Conservation (phyloP, 176 grass and related monocot species). For the Aegilops tauschii region DNA sequence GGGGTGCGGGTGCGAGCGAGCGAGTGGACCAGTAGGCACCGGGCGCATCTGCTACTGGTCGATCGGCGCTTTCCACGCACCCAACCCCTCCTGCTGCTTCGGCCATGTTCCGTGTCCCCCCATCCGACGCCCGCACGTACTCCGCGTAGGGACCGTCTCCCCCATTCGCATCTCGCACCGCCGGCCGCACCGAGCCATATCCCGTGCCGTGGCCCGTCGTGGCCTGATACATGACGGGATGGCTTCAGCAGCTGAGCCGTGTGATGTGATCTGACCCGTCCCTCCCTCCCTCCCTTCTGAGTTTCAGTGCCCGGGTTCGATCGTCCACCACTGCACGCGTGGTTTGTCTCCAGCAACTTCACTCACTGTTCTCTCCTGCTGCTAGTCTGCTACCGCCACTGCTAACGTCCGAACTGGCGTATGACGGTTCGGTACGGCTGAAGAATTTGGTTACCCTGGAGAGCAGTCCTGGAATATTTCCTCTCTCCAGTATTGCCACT, state of each 20-base stretch:
- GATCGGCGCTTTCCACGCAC: slow-evolving; percentile 23
- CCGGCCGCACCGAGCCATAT: too few species aligned
- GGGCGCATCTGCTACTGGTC: neutral
- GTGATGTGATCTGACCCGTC: neutral
- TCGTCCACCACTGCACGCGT: neutral
- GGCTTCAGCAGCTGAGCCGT: neutral
- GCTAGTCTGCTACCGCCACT: too few species aligned
- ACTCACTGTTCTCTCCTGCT: neutral
- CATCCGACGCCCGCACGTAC: neutral
- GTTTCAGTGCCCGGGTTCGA: too few species aligned
- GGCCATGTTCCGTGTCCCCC: slow-evolving; percentile 20
- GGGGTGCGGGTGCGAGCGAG: neutral
- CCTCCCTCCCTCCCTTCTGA: too few species aligned
- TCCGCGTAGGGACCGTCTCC: neutral
- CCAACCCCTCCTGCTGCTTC: neutral
- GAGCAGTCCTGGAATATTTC: too few species aligned
- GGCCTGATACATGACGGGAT: neutral
- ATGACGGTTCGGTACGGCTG: too few species aligned
- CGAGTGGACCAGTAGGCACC: neutral
- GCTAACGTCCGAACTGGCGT: too few species aligned
- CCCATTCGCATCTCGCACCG: too few species aligned
- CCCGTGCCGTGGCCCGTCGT: too few species aligned
- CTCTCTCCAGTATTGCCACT: too few species aligned
- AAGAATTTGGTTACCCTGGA: too few species aligned
- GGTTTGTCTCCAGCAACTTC: neutral